Conservation (phyloP, 31 red algal genomes). For the Asparagopsis taxiformis region DNA sequence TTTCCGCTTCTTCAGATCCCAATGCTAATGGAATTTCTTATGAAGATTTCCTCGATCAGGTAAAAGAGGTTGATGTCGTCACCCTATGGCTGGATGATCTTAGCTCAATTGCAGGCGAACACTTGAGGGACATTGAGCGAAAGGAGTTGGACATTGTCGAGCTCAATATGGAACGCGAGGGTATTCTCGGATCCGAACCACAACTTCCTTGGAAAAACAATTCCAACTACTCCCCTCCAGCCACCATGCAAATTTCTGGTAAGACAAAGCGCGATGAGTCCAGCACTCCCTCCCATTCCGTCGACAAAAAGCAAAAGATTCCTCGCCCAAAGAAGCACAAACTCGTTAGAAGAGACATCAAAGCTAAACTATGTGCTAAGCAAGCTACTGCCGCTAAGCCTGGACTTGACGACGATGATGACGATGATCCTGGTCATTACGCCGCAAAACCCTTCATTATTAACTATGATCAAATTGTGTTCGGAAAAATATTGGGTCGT, state of each 20-base stretch:
- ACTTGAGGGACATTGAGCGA: slow-evolving; percentile 61
- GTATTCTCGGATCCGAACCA: slow-evolving; percentile 27
- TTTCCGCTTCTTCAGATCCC: slow-evolving; percentile 46
- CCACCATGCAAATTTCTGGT: no score
- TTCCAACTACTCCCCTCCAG: no score
- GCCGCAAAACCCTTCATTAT: slow-evolving; percentile 63
- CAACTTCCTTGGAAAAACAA: neutral
- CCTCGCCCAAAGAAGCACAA: slow-evolving; percentile 53
- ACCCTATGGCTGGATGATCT: slow-evolving; percentile 57
- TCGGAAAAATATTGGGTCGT: slow-evolving; percentile 78
- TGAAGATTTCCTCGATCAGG: slow-evolving; percentile 62
- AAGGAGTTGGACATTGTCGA: slow-evolving; percentile 50
- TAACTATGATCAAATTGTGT: slow-evolving; percentile 69
- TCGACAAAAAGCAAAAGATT: slow-evolving; percentile 41
- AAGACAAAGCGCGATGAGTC: no score
- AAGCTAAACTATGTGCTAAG: neutral
- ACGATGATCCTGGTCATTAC: slow-evolving; percentile 11
- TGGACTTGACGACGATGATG: slow-evolving; percentile 18
- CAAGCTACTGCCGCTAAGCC: neutral
- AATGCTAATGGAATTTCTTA: slow-evolving; percentile 46
- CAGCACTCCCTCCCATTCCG: neutral
- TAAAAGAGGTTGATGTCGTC: slow-evolving; percentile 51
- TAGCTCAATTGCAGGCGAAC: slow-evolving; percentile 48
- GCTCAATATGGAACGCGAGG: slow-evolving; percentile 57
- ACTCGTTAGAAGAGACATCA: slow-evolving; percentile 57